phyloP scores from a whole-genome alignment of 2,329 filamentous ascomycete genomes.

The Cladosporium austrohemisphaericum region DNA sequence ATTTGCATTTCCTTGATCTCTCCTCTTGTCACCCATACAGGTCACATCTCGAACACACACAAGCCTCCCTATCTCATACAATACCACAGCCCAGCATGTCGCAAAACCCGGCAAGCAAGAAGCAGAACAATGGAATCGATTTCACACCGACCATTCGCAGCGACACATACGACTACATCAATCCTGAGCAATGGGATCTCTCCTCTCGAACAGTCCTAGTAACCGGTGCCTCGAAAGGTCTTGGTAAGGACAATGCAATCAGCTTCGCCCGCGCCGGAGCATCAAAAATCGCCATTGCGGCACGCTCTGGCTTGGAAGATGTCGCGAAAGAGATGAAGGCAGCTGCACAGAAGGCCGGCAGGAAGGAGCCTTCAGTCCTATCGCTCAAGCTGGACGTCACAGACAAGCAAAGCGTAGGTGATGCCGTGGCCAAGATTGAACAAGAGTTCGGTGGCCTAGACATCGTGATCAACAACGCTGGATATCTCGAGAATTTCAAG shows the following conservation, averaged over 20 bases:
- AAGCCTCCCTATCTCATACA: too few species aligned
- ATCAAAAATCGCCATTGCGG: conserved; percentile 51
- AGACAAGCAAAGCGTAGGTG: conserved; percentile 35
- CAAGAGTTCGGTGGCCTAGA: conserved; percentile 33
- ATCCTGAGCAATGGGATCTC: conserved; percentile 30
- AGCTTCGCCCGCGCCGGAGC: conserved; percentile 55
- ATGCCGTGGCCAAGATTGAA: conserved; percentile 34
- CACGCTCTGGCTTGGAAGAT: conserved; percentile 46
- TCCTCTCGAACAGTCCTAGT: conserved; percentile 47
- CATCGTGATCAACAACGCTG: conserved; percentile 39
- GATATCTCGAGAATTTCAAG: conserved; percentile 20
- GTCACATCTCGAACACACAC: too few species aligned
- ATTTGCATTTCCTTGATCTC: too few species aligned
- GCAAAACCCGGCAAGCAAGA: conserved; percentile 4
- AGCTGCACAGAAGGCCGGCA: conserved; percentile 35
- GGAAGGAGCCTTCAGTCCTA: conserved; percentile 39
- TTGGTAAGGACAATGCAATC: conserved; percentile 50
- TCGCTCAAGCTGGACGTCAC: conserved; percentile 45
- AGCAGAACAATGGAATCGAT: conserved; percentile 12
- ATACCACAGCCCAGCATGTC: conserved; percentile 11
- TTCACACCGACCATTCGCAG: conserved; percentile 30
- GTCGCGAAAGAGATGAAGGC: conserved; percentile 35
- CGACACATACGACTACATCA: conserved; percentile 52
- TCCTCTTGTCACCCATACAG: too few species aligned
- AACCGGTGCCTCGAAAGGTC: conserved; percentile 42